These are phyloP conservation scores for Epichloe hybrida DNA, from an alignment of 2,329 filamentous ascomycete species.

Conservation along the genomic window DNA sequence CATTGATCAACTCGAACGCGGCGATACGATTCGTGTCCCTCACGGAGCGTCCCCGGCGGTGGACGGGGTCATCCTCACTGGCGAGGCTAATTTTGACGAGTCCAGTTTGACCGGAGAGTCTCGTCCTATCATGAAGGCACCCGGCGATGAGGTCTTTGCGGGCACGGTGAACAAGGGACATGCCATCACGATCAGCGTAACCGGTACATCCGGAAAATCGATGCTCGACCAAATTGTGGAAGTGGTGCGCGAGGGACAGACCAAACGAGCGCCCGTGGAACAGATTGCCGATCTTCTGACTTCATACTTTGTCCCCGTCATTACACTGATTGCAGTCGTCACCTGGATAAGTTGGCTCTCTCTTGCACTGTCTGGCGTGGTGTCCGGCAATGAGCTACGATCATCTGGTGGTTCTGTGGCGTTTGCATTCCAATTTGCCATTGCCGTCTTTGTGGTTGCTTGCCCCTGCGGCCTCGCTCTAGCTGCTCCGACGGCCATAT, in stretches of 20 bases:
- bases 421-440: slow-evolving; percentile 70
- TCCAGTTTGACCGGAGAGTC: slow-evolving; percentile 79
- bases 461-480: slow-evolving; percentile 76
- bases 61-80: slow-evolving; percentile 56
- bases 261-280: slow-evolving; percentile 61
- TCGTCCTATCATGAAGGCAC: slow-evolving; percentile 46
- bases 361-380: slow-evolving; percentile 43
- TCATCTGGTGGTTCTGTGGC: slow-evolving; percentile 51
- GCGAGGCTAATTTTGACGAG: slow-evolving; percentile 66
- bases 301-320: slow-evolving; percentile 61
- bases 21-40: slow-evolving; percentile 60
- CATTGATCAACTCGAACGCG: slow-evolving; percentile 61
- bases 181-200: slow-evolving; percentile 49
- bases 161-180: slow-evolving; percentile 62
- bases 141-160: slow-evolving; percentile 53
- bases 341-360: slow-evolving; percentile 63
- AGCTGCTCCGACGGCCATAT: slow-evolving; percentile 75
- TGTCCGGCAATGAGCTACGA: slow-evolving; percentile 44
- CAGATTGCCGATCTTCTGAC: slow-evolving; percentile 60
- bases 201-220: slow-evolving; percentile 50
- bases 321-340: slow-evolving; percentile 53
- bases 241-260: slow-evolving; percentile 65
- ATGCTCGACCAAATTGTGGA: slow-evolving; percentile 72
- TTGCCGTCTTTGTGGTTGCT: slow-evolving; percentile 75
- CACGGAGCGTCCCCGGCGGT: slow-evolving; percentile 75